Percentiles rank a stretch among this genome's conserved stretches.
These are phyloP conservation scores for Fraxinus anomala DNA, from an alignment of 257 asterid genomes.

Conservation along the genomic window DNA sequence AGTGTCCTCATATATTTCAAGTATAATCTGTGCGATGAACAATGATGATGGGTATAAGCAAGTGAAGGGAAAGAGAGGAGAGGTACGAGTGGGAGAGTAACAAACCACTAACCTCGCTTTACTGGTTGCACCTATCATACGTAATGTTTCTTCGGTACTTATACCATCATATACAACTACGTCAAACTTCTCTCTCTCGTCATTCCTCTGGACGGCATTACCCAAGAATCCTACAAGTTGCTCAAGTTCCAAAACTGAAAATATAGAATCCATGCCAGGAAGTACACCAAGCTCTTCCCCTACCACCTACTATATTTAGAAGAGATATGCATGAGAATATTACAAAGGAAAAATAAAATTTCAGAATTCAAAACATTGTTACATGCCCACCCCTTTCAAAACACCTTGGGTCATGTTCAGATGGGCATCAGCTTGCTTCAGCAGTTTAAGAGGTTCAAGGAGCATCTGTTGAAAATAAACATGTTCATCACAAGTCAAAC, in stretches of 20 bases:
- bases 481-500: slow-evolving; percentile 28
- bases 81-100: not conserved
- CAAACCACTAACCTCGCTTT: slow-evolving; percentile 63
- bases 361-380: slow-evolving; percentile 15
- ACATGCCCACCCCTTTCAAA: slow-evolving; percentile 97
- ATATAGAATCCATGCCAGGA: slow-evolving; percentile 98
- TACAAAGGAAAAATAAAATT: not conserved
- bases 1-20: slow-evolving; percentile 70
- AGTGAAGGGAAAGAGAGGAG: not conserved
- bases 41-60: slow-evolving; percentile 15
- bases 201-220: slow-evolving; percentile 33
- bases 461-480: slow-evolving; percentile 66
- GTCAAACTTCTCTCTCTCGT: slow-evolving; percentile 52
- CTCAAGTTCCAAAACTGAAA: slow-evolving; percentile 77
- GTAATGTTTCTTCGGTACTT: slow-evolving; percentile 82
- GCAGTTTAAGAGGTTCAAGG: slow-evolving; percentile 77
- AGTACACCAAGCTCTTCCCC: slow-evolving; percentile 97
- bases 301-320: slow-evolving; percentile 60
- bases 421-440: slow-evolving; percentile 88
- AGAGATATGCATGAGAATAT: slow-evolving; percentile 27
- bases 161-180: slow-evolving; percentile 76
- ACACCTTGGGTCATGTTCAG: slow-evolving; percentile 94
- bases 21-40: slow-evolving; percentile 61
- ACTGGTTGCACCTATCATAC: slow-evolving; percentile 82
- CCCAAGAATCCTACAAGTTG: slow-evolving; percentile 53